A percentile compares a stretch with the other conserved stretches of the same genome.
Evolutionary conservation across 129 eudicot species (phyloP).

Genomic region (Tanacetum coccineum): DNA sequence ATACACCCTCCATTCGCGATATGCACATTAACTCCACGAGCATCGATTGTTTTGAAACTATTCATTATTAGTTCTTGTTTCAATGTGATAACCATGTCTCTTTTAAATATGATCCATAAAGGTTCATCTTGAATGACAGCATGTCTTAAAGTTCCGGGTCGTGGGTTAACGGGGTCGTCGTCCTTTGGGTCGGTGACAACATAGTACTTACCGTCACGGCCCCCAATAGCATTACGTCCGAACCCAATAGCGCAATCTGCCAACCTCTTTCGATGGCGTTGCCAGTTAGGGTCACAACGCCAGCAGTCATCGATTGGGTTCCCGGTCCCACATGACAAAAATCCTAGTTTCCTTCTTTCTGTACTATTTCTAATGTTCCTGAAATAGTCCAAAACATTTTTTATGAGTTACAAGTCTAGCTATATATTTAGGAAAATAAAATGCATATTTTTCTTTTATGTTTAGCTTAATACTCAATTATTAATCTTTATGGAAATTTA

Average conservation of each 20-base stretch:
- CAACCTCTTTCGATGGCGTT: slow-evolving; percentile 52
- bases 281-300: slow-evolving; percentile 83
- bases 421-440: no score
- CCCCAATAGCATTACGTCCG: slow-evolving; percentile 92
- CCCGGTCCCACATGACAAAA: slow-evolving; percentile 82
- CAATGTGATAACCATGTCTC: slow-evolving; percentile 79
- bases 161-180: slow-evolving; percentile 73
- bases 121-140: slow-evolving; percentile 89
- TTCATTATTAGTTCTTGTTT: slow-evolving; percentile 88
- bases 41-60: slow-evolving; percentile 93
- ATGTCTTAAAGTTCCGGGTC: slow-evolving; percentile 80
- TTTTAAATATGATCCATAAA: slow-evolving; percentile 74
- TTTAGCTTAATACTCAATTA: no score
- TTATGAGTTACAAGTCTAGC: neutral
- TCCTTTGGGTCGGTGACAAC: slow-evolving; percentile 68
- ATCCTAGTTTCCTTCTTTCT: slow-evolving; percentile 73
- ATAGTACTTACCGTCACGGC: slow-evolving; percentile 80
- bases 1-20: slow-evolving; percentile 82
- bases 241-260: slow-evolving; percentile 90
- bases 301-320: slow-evolving; percentile 92
- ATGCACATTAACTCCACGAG: slow-evolving; percentile 71
- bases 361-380: slow-evolving; percentile 68
- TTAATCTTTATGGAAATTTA: no score
- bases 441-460: no score
- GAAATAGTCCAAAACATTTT: slow-evolving; percentile 21